Base-by-base conservation (phyloP, 2,329 filamentous ascomycete species). In the Fusarium hainanense region DNA sequence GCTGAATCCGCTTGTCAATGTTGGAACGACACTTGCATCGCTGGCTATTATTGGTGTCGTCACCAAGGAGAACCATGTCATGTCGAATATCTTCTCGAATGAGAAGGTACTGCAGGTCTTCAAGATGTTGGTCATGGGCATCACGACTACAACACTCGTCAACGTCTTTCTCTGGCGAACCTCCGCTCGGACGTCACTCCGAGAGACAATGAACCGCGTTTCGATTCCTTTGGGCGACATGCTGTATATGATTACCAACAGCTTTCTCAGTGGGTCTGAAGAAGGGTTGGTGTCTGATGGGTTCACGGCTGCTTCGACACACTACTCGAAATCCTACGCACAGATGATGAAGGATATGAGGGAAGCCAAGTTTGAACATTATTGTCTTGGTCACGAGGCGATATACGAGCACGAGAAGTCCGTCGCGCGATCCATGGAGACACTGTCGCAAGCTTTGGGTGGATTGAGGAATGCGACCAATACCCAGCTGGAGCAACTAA, bases 321-420 rank as follows among this genome's bases (percentile, higher is more conserved):
- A 84, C 28, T 94, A 94, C 79, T 88, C 88, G 58, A 84, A 87
- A 1, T 88, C 88, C 0, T 90, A 93, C 74, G 83, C 85, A 7
- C 85, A 89, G 23, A 89, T 98, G 78, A 88, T 92, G 55, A 93
- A 91, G 77, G 91, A 93, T 62, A 83, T 97, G 20, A 88, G 89
- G 65, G 95, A 98, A 78, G 92, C 94, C 12, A 97, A 95, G 76
- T 90, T 93, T 63, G 95, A 98, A 78, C 92, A 97, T 75, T 97
- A 93, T 72, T 82, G 94, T 1, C 79, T 93, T 4, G 95, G 95
- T 1, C 90, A 89, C 3, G 94, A 97, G 77, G 87, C 87, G 50
- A 87, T 95, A 60, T 97, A 97, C 77, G 85, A 87, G 32, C 85
- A 96, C 4, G 93, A 98, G 74, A 90, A 90, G 67, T 89, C 88